Evolutionary conservation across 202 grass and related monocot genomes (phyloP), one percentile per base, ranked within the genome.

Genomic region (Saccharum hybrid): DNA sequence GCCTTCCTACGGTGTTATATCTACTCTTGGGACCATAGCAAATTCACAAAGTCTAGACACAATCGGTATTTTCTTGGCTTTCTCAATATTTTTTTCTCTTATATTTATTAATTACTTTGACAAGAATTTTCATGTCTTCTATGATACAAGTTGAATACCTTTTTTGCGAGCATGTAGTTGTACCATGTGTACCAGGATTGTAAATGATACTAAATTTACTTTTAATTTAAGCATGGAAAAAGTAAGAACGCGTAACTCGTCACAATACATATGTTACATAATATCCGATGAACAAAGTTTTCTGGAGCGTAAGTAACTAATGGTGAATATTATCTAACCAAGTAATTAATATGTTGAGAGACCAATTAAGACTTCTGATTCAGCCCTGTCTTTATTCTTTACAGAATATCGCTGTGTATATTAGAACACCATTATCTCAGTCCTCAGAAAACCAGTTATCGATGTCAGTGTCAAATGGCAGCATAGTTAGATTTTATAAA

Each of bases 31-130:
- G 54, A 77, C 91, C 72, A 88, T 96, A 60, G 15, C 86, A 67
- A 99, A 99, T 87, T 94, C 93, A 77, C 89, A 96, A 79, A 92
- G 90, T 83, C 75, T 99, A 83, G 96, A 99, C 65, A 78, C 91
- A n/a, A 81, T 94, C 63, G 96, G 93, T 96, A 99, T 71, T 77
- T 83, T 60, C 72, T 74, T 61, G 36, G 23, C 51, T 39, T 83
- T 30, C 61, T 82, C 39, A 66, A 8, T 31, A 19, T 34, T 48
- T 52, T 82, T 21, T 72, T 10, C 54, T 65, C 10, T 36, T 39
- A 26, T 72, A 49, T 82, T 74, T 80, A 75, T 79, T 74, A 43
- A 34, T 79, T 79, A 15, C 4, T 72, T 54, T 28, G 16, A 48
- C 46, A 61, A 65, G 30, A 18, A 83, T 79, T 16, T 75, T 61